Evolutionary conservation across 495 filamentous ascomycete genomes (phyloP).

Genomic region (Hapsidospora chrysogenum): DNA sequence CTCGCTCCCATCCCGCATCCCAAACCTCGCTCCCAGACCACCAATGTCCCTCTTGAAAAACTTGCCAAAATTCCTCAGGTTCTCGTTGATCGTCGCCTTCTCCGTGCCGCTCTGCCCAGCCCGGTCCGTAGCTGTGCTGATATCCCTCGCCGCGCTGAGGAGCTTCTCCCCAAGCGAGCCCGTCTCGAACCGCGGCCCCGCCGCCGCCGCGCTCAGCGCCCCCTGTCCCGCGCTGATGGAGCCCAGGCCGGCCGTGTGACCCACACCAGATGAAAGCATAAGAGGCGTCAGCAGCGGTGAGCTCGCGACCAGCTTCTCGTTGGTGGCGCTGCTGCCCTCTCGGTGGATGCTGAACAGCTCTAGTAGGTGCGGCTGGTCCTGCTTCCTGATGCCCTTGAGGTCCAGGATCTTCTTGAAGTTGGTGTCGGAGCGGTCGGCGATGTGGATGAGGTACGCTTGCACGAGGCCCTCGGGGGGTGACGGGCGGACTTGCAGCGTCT

Average conservation of each 20-base stretch:
- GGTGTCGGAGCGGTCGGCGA: conserved; percentile 73
- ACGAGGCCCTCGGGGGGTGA: conserved; percentile 85
- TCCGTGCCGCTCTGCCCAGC: conserved; percentile 23
- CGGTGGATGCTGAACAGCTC: conserved; percentile 81
- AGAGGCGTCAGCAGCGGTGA: conserved; percentile 47
- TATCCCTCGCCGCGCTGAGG: conserved; percentile 73
- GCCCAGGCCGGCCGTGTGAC: conserved; percentile 15
- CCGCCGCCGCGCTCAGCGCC: conserved; percentile 19
- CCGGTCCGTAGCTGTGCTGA: conserved; percentile 43
- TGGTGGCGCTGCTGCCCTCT: conserved; percentile 39
- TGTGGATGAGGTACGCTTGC: conserved; percentile 91
- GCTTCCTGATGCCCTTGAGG: conserved; percentile 70
- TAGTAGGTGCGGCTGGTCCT: conserved; percentile 66
- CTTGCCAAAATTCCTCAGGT: conserved; percentile 85
- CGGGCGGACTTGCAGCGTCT: conserved; percentile 88
- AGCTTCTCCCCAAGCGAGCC: conserved; percentile 54
- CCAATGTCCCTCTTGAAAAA: conserved; percentile 87
- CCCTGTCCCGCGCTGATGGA: conserved; percentile 10
- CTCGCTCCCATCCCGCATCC: conserved; percentile 23
- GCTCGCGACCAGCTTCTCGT: conserved; percentile 38
- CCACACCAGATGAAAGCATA: conserved; percentile 22
- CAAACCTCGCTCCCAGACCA: conserved; percentile 61
- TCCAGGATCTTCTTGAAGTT: conserved; percentile 97
- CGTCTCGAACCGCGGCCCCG: conserved; percentile 64
- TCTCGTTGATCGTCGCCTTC: conserved; percentile 61